A percentile compares a stretch with the other conserved stretches of the same genome.
Conservation (phyloP, 1,139 yeast genomes). For the Geotrichum candidum region DNA sequence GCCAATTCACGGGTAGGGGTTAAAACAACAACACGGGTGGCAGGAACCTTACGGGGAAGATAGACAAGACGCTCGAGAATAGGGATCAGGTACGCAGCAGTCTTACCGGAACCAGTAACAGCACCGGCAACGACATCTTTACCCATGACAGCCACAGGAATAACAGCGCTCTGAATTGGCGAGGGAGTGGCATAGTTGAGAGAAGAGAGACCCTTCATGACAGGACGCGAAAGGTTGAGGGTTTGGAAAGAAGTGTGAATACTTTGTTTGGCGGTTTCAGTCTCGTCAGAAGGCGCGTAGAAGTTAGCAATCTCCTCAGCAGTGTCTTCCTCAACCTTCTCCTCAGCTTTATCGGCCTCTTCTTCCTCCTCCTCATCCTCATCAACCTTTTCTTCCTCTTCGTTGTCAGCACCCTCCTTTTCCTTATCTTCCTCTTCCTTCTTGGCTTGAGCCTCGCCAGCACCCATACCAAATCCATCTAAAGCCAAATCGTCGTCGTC, state of each 20-base stretch:
- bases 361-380: constrained; percentile 30
- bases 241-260: constrained; percentile 65
- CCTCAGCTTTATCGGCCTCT: constrained; percentile 18
- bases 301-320: constrained; percentile 33
- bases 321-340: constrained; percentile 26
- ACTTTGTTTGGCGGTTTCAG: constrained; percentile 34
- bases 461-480: constrained; percentile 75
- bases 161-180: constrained; percentile 88
- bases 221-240: constrained; percentile 81
- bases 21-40: constrained; percentile 83
- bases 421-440: constrained; percentile 26
- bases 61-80: constrained; percentile 85
- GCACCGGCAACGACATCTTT: constrained; percentile 99
- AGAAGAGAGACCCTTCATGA: constrained; percentile 71
- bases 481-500: constrained; percentile 52
- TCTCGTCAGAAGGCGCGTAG: constrained; percentile 33
- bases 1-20: constrained; percentile 98
- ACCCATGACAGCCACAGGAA: constrained; percentile 88
- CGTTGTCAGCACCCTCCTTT: constrained; percentile 29
- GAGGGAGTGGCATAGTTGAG: constrained; percentile 83
- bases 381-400: constrained; percentile 26
- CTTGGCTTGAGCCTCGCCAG: constrained; percentile 43
- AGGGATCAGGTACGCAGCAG: constrained; percentile 97
- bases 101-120: constrained; percentile 98
- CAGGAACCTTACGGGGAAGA: constrained; percentile 77